A percentile compares a stretch with the other conserved stretches of the same genome.
Evolutionary conservation across 2,329 filamentous ascomycete genomes (phyloP).

Genomic region (Fusarium sp.): DNA sequence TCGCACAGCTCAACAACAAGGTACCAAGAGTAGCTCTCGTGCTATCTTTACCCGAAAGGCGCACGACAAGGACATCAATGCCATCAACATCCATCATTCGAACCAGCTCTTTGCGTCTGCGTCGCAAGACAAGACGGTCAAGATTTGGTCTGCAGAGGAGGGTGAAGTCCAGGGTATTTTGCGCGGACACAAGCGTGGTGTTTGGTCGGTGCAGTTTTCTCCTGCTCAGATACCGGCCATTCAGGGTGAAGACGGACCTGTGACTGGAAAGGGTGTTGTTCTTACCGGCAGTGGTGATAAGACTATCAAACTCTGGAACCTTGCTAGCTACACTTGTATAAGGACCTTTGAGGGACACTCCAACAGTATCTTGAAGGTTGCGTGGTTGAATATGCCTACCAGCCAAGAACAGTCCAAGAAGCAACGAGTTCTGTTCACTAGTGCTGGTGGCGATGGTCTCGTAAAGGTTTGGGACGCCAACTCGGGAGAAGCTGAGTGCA

Average conservation of each 20-base stretch:
- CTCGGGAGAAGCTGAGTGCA: conserved; percentile 85
- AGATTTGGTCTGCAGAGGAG: conserved; percentile 92
- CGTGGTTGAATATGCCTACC: conserved; percentile 76
- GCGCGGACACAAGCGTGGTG: conserved; percentile 90
- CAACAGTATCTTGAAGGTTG: conserved; percentile 92
- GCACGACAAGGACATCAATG: conserved; percentile 99
- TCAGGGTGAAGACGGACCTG: conserved; percentile 75
- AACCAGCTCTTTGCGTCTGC: conserved; percentile 91
- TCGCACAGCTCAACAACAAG: conserved; percentile 58
- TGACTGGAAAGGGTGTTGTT: conserved; percentile 82
- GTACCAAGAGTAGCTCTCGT: conserved; percentile 65
- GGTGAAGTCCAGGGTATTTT: conserved; percentile 93
- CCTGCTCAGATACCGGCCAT: conserved; percentile 80
- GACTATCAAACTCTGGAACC: conserved; percentile 93
- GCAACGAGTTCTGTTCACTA: conserved; percentile 78
- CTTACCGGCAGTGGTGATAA: conserved; percentile 96
- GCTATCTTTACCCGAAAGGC: conserved; percentile 91
- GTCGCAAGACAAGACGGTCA: conserved; percentile 95
- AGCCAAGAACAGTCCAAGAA: conserved; percentile 65
- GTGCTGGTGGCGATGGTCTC: conserved; percentile 90
- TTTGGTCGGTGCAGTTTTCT: conserved; percentile 94
- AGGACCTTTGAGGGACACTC: conserved; percentile 96
- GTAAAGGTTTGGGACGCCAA: conserved; percentile 97
- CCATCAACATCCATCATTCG: conserved; percentile 81
- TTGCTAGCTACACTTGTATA: conserved; percentile 91